A percentile compares a stretch with the other conserved stretches of the same genome.
Evolutionary conservation across 2,329 filamentous ascomycete species (phyloP).

Genomic region (Tolypocladium ovalisporum): DNA sequence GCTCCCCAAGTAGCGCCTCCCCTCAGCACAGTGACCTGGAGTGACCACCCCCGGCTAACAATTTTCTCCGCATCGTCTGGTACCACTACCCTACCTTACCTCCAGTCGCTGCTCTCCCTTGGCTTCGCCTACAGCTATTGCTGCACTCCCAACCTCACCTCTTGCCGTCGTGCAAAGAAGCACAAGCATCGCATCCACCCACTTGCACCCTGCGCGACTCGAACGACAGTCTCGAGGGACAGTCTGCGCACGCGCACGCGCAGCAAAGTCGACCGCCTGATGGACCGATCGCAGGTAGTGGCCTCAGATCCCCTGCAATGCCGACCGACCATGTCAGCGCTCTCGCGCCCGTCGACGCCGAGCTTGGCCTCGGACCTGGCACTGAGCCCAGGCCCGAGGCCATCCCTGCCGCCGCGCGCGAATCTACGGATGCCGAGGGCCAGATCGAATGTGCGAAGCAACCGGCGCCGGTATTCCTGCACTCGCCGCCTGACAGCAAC

Average conservation of each 20-base stretch:
- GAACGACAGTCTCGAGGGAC: neutral
- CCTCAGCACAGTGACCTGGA: neutral
- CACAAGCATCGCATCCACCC: neutral
- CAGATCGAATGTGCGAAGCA: slow-evolving; percentile 24
- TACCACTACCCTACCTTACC: neutral
- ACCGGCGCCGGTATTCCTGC: slow-evolving; percentile 34
- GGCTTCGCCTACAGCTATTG: neutral
- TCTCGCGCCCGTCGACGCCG: slow-evolving; percentile 22
- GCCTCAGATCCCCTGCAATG: slow-evolving; percentile 33
- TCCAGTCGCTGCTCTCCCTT: slow-evolving; percentile 3
- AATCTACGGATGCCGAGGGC: slow-evolving; percentile 15
- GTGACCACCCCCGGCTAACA: neutral
- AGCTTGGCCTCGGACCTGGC: slow-evolving; percentile 1
- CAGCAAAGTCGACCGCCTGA: slow-evolving; percentile 12
- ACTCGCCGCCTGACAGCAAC: slow-evolving; percentile 56
- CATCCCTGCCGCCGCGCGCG: slow-evolving; percentile 11
- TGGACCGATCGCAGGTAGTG: slow-evolving; percentile 24
- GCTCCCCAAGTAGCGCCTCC: neutral
- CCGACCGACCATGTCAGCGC: slow-evolving; percentile 44
- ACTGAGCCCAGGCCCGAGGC: slow-evolving; percentile 2
- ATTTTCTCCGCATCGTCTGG: slow-evolving; percentile 5
- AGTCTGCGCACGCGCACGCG: neutral
- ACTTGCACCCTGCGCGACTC: slow-evolving; percentile 2
- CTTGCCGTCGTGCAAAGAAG: neutral
- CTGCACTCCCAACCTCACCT: slow-evolving; percentile 1